A percentile compares a stretch with the other conserved stretches of the same genome.
These are phyloP conservation scores for Macrolepiota albuminosa DNA, from an alignment of 768 basidiomycete species.

Conservation along the genomic window DNA sequence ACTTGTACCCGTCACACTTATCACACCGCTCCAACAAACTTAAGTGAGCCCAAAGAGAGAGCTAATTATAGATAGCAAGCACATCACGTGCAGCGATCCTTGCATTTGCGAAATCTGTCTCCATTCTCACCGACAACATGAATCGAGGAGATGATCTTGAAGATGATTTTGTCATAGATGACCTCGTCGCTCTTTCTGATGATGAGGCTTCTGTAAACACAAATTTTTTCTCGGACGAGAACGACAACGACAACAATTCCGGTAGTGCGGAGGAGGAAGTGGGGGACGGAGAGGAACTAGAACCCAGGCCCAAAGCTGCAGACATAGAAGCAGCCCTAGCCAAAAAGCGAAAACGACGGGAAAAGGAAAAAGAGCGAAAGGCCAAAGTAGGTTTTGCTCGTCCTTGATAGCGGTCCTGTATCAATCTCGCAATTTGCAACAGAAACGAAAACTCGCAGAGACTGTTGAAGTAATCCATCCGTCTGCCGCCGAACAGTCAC, in stretches of 20 bases:
- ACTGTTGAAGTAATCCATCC: slow-evolving; percentile 29
- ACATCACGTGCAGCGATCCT: slow-evolving; percentile 14
- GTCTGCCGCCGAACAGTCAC: slow-evolving; percentile 55
- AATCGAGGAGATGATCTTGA: slow-evolving; percentile 68
- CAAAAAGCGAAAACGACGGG: slow-evolving; percentile 71
- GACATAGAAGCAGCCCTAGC: slow-evolving; percentile 22
- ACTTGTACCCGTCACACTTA: too few relatives aligned
- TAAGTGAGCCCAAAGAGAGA: neutral
- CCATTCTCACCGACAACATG: slow-evolving; percentile 18
- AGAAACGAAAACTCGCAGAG: slow-evolving; percentile 67
- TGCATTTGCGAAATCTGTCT: neutral
- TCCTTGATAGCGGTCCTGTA: neutral
- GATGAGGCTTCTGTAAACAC: slow-evolving; percentile 45
- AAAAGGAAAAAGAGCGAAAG: slow-evolving; percentile 70
- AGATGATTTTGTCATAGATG: slow-evolving; percentile 75
- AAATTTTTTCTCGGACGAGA: slow-evolving; percentile 24
- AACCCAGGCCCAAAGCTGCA: slow-evolving; percentile 8
- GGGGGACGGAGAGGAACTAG: slow-evolving; percentile 12
- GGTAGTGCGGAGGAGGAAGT: slow-evolving; percentile 30
- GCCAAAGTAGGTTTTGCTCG: slow-evolving; percentile 47
- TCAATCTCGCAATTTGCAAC: neutral
- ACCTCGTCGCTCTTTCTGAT: slow-evolving; percentile 57
- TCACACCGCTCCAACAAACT: neutral
- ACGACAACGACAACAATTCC: slow-evolving; percentile 26
- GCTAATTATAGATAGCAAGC: slow-evolving; percentile 3